phyloP scores from a whole-genome alignment of 345 rosid species.

The Syzygium aromaticum region DNA sequence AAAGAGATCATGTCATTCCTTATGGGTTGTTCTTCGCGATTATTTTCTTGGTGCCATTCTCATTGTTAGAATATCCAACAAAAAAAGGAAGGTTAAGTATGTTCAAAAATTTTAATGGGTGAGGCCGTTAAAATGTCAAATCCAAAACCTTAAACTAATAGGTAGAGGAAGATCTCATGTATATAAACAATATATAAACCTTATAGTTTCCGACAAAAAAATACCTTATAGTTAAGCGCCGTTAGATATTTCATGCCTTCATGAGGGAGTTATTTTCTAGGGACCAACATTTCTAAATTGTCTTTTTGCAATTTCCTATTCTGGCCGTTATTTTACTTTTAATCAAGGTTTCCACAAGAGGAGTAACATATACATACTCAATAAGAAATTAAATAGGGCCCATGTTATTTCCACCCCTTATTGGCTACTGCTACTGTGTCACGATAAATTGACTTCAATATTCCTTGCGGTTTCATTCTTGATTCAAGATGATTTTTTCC shows the following conservation, averaged over 20 bases:
- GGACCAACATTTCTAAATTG: background rate
- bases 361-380: background rate
- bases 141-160: background rate
- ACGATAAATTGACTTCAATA: no score
- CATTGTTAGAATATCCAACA: background rate
- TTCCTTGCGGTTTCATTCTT: rapidly evolving
- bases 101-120: background rate
- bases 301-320: background rate
- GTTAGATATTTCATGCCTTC: background rate
- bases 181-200: background rate
- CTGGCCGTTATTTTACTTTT: background rate
- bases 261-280: background rate
- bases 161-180: background rate
- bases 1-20: no score
- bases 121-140: background rate
- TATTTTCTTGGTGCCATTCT: background rate
- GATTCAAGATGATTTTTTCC: background rate
- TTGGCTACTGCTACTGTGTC: rapidly evolving
- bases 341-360: background rate
- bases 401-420: no score
- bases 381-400: no score
- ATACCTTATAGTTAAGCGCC: background rate
- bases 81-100: background rate
- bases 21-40: no score
- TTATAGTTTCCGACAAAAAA: background rate